phyloP scores from a whole-genome alignment of 805 yeast genomes.

The Metschnikowia baotianmanensis region DNA sequence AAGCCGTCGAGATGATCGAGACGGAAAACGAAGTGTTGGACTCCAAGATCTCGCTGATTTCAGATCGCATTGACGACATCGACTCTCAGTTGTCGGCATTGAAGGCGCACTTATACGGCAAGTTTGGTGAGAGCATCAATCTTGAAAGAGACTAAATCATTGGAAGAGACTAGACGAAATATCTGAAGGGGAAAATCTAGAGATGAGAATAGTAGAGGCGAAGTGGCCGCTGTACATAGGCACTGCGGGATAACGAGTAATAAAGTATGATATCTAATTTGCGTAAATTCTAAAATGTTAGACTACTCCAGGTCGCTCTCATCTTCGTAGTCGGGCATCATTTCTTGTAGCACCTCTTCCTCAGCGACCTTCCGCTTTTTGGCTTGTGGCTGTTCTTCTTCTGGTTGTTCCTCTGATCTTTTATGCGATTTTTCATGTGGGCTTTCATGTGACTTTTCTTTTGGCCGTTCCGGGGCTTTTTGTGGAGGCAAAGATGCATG shows the following conservation, averaged over 20 bases:
- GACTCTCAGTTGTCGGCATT: conserved; percentile 56
- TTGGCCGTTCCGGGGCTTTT: conserved; percentile 9
- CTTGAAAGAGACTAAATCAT: conserved; percentile 59
- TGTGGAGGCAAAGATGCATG: conserved; percentile 6
- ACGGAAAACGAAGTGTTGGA: conserved; percentile 55
- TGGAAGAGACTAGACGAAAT: too few species aligned
- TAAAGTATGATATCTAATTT: background rate
- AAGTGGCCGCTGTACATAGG: background rate
- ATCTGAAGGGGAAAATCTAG: too few species aligned
- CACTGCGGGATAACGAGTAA: background rate
- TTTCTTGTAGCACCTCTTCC: conserved; percentile 17
- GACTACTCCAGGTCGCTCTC: conserved; percentile 21
- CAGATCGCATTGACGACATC: conserved; percentile 47
- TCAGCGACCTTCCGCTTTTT: conserved; percentile 11
- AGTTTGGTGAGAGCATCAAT: conserved; percentile 87
- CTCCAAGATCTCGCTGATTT: conserved; percentile 44
- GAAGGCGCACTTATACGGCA: conserved; percentile 76
- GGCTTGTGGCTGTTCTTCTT: conserved; percentile 1
- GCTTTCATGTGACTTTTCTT: too few species aligned
- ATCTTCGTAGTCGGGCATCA: conserved; percentile 23
- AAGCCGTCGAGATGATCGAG: conserved; percentile 69
- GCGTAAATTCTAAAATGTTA: background rate
- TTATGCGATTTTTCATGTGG: too few species aligned
- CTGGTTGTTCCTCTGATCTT: conserved; percentile 4
- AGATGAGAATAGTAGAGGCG: too few species aligned